A percentile compares a stretch with the other conserved stretches of the same genome.
Evolutionary conservation across 805 yeast species (phyloP).

Genomic region (Kuraishia ogatae): DNA sequence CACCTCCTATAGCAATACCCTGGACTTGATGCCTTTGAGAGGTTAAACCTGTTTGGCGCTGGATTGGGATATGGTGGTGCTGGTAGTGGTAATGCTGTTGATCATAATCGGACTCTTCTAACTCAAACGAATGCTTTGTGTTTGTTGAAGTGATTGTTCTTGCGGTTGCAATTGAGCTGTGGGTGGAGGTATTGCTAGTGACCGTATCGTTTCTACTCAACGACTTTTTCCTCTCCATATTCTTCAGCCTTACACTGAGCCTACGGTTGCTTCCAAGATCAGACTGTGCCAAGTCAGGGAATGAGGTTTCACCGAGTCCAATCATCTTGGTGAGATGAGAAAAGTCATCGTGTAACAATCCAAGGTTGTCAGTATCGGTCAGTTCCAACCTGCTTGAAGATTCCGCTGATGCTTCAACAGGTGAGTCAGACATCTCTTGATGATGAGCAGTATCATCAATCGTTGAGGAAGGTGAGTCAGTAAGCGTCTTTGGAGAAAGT

Average conservation of each 20-base stretch:
- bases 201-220: slow-evolving; percentile 19
- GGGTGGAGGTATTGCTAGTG: slow-evolving; percentile 11
- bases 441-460: neutral
- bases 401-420: neutral
- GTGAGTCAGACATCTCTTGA: neutral
- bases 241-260: slow-evolving; percentile 25
- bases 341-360: neutral
- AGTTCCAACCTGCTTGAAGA: too few relatives aligned
- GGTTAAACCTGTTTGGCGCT: neutral
- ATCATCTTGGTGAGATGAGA: slow-evolving; percentile 26
- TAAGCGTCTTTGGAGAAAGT: neutral
- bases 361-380: neutral
- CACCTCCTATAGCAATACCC: neutral
- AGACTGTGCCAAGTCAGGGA: slow-evolving; percentile 21
- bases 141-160: slow-evolving; percentile 8
- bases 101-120: slow-evolving; percentile 14
- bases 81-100: slow-evolving; percentile 10
- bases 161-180: slow-evolving; percentile 8
- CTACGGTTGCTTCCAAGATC: slow-evolving; percentile 22
- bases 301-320: slow-evolving; percentile 31
- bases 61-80: neutral
- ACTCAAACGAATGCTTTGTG: slow-evolving; percentile 9
- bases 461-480: neutral
- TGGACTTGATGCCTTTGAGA: neutral
- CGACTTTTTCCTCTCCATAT: slow-evolving; percentile 26